phyloP scores from a whole-genome alignment of 345 rosid genomes.

The Populus tremula region DNA sequence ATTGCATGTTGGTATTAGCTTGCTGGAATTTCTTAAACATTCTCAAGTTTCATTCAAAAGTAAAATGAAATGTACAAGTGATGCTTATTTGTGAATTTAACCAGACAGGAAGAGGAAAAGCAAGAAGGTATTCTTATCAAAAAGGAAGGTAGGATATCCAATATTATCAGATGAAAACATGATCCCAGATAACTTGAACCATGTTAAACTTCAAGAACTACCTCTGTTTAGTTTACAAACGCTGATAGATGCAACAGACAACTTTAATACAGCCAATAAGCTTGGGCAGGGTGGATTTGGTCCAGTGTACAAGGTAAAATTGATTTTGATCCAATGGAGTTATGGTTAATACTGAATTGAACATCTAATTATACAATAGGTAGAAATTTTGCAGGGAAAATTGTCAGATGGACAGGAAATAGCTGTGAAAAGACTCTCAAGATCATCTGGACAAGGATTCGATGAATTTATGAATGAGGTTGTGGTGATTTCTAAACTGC shows the following conservation, averaged over 20 bases:
- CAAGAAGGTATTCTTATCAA: too few species aligned
- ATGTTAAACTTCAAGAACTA: conserved; percentile 24
- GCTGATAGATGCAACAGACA: conserved; percentile 30
- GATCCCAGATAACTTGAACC: not conserved
- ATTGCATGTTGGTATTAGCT: too few species aligned
- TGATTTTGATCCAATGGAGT: not conserved
- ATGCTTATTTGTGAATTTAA: too few species aligned
- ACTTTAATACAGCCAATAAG: conserved; percentile 26
- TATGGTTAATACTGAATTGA: not conserved
- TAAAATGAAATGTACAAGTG: too few species aligned
- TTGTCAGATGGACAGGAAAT: conserved; percentile 31
- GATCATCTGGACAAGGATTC: conserved; percentile 28
- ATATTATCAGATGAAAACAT: too few species aligned
- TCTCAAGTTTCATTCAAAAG: too few species aligned
- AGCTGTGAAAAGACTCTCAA: conserved; percentile 41
- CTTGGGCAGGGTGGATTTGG: conserved; percentile 50
- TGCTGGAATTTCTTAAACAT: too few species aligned
- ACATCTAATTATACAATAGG: not conserved
- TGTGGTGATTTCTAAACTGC: conserved; percentile 40
- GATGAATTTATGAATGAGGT: conserved; percentile 43
- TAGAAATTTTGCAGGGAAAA: conserved; percentile 9
- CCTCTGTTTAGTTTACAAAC: conserved; percentile 23
- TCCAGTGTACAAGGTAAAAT: conserved; percentile 38
- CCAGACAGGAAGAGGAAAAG: too few species aligned
- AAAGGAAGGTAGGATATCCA: too few species aligned